phyloP scores from a whole-genome alignment of 1,139 yeast genomes.

The Meyerozyma athensensis region DNA sequence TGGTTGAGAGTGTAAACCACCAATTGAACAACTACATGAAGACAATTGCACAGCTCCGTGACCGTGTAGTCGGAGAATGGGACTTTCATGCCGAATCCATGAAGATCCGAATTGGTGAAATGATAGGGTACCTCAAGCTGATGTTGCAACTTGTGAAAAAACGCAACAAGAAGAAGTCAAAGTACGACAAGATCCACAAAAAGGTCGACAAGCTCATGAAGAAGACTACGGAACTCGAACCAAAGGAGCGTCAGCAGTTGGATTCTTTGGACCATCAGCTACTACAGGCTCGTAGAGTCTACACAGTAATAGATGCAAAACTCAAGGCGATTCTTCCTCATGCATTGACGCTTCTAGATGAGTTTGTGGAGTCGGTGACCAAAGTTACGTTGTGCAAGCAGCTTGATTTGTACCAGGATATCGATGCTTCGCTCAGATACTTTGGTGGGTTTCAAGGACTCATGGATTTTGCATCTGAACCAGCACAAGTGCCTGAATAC shows the following conservation, averaged over 20 bases:
- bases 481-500: constrained; percentile 5
- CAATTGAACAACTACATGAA: constrained; percentile 28
- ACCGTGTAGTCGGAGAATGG: constrained; percentile 28
- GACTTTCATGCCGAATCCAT: constrained; percentile 27
- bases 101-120: constrained; percentile 30
- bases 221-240: constrained; percentile 32
- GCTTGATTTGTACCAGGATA: constrained; percentile 23
- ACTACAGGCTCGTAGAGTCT: constrained; percentile 26
- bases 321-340: constrained; percentile 42
- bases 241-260: constrained; percentile 35
- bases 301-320: constrained; percentile 34
- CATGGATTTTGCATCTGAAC: constrained; percentile 7
- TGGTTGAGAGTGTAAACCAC: constrained; percentile 25
- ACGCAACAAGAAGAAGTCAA: constrained; percentile 39
- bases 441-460: constrained; percentile 40
- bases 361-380: constrained; percentile 43
- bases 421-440: constrained; percentile 25
- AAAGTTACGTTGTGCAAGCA: constrained; percentile 32
- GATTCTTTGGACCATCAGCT: constrained; percentile 25
- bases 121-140: constrained; percentile 34
- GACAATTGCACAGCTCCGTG: constrained; percentile 27
- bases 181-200: constrained; percentile 34
- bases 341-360: constrained; percentile 42
- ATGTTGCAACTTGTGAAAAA: constrained; percentile 39
- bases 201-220: constrained; percentile 40